Percentiles rank a stretch among this genome's conserved stretches.
These are phyloP conservation scores for Lizonia empirigonia DNA, from an alignment of 2,329 filamentous ascomycete species.

Conservation along the genomic window DNA sequence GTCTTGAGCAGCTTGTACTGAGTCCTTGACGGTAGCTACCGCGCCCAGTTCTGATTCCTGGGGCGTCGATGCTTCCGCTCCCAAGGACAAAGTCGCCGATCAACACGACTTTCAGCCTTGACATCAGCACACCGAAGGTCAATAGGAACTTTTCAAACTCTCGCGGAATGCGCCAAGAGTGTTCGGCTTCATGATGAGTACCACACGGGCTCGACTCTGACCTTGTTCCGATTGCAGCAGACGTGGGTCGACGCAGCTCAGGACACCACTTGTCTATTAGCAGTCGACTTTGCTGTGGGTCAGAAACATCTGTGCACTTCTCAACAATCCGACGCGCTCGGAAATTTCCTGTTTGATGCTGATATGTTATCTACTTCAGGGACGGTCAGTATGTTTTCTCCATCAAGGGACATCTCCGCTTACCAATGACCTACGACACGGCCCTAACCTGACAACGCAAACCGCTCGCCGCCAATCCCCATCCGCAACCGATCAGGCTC, in stretches of 20 bases:
- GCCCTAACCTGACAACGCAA: not conserved
- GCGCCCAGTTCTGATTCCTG: not conserved
- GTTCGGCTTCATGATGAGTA: not conserved
- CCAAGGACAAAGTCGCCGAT: not conserved
- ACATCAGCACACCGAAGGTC: not conserved
- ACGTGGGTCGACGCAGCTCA: not conserved
- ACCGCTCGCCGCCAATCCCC: too few species aligned
- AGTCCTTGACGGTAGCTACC: not conserved
- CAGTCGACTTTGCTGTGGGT: not conserved
- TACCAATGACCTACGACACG: not conserved
- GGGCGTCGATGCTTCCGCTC: not conserved
- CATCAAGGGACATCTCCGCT: not conserved
- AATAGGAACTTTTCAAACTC: not conserved
- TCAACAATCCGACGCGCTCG: not conserved
- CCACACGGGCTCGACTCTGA: not conserved
- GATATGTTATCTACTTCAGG: not conserved
- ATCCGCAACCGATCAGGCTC: too few species aligned
- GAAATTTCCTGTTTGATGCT: not conserved
- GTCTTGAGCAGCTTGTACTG: not conserved
- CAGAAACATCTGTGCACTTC: not conserved
- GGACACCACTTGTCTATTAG: not conserved
- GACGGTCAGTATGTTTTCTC: not conserved
- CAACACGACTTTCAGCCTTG: not conserved
- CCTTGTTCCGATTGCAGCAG: not conserved
- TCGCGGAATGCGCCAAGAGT: not conserved